These are phyloP conservation scores for Maudiozyma humilis DNA, from an alignment of 1,139 yeast species.

Conservation along the genomic window DNA sequence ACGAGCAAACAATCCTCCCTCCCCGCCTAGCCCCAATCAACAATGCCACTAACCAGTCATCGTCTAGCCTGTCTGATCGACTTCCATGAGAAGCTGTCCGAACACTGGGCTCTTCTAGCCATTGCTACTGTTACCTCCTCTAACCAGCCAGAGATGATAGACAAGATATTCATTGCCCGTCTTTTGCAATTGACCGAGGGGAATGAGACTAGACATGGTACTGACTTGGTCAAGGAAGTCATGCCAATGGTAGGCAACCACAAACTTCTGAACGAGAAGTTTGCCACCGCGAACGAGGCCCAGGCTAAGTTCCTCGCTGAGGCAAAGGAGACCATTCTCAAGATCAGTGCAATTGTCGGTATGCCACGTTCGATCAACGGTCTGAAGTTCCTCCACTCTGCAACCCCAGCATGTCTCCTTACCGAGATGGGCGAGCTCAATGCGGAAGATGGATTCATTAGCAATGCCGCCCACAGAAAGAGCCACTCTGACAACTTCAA, in stretches of 20 bases:
- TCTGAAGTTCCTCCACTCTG: slow-evolving; percentile 52
- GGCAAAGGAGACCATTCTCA: slow-evolving; percentile 67
- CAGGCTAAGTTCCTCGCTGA: slow-evolving; percentile 40
- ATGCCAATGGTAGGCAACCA: neutral
- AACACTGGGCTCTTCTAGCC: slow-evolving; percentile 7
- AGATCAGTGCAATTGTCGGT: slow-evolving; percentile 71
- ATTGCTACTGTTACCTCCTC: slow-evolving; percentile 8
- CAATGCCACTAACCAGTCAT: slow-evolving; percentile 3
- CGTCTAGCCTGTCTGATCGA: slow-evolving; percentile 5
- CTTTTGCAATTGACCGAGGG: slow-evolving; percentile 2
- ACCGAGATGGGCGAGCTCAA: slow-evolving; percentile 9
- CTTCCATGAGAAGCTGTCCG: slow-evolving; percentile 1
- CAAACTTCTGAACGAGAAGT: slow-evolving; percentile 1
- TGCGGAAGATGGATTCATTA: slow-evolving; percentile 20
- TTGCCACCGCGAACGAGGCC: neutral
- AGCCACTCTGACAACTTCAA: neutral
- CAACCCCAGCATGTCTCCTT: slow-evolving; percentile 48
- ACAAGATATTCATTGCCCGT: slow-evolving; percentile 3
- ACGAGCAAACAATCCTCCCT: no score
- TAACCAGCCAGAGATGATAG: slow-evolving; percentile 8
- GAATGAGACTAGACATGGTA: no score
- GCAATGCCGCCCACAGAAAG: slow-evolving; percentile 1
- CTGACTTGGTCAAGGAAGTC: neutral
- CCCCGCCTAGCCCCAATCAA: neutral
- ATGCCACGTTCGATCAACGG: slow-evolving; percentile 80